Conservation (phyloP, 495 filamentous ascomycete species). For the Polyplosphaeria fusca region DNA sequence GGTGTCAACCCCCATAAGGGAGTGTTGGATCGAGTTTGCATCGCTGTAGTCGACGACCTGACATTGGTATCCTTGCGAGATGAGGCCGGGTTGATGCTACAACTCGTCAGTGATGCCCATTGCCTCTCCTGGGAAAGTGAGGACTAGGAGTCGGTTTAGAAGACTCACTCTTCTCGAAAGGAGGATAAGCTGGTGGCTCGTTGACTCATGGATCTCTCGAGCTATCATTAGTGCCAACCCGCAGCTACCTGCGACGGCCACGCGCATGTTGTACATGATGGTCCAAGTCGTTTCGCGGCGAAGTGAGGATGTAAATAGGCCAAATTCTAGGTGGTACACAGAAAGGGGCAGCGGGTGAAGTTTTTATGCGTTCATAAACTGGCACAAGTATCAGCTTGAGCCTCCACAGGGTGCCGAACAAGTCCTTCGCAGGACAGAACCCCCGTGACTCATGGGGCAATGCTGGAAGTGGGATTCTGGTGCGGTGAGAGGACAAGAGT, state of each 20-base stretch:
- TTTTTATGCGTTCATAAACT: conserved; percentile 29
- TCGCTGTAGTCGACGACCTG: conserved; percentile 61
- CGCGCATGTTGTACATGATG: conserved; percentile 51
- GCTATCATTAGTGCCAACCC: conserved; percentile 65
- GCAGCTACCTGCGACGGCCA: conserved; percentile 70
- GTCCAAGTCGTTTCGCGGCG: not conserved
- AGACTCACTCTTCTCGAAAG: conserved; percentile 58
- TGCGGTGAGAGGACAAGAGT: conserved; percentile 17
- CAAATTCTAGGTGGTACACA: no score
- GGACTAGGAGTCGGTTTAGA: not conserved
- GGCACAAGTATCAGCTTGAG: conserved; percentile 19
- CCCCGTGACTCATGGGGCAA: conserved; percentile 29
- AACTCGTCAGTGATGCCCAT: conserved; percentile 11
- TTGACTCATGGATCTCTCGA: conserved; percentile 53
- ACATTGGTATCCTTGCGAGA: conserved; percentile 54
- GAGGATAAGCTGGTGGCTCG: conserved; percentile 63
- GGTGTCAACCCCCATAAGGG: conserved; percentile 67
- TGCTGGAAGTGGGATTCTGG: not conserved
- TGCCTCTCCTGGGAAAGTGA: not conserved
- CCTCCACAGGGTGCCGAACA: conserved; percentile 10
- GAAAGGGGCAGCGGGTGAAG: conserved; percentile 7
- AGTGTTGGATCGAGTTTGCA: conserved; percentile 53
- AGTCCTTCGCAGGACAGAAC: not conserved
- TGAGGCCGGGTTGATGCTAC: conserved; percentile 36
- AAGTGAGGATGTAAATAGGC: no score